Base-by-base conservation (phyloP, 2,329 filamentous ascomycete genomes). In the Orbilia ellipsospora region DNA sequence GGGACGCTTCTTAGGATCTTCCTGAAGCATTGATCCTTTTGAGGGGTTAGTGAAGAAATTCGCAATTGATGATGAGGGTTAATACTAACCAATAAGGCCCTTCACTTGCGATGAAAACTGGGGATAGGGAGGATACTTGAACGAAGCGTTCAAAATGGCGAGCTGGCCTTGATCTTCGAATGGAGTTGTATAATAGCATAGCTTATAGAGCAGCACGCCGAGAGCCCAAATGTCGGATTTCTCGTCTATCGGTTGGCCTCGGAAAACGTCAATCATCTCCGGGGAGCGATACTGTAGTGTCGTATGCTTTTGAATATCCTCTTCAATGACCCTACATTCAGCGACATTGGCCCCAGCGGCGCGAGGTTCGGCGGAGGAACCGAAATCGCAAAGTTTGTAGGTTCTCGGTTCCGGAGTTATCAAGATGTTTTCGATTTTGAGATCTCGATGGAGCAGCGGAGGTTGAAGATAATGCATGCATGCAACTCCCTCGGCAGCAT, bases 381-480 rank as follows among this genome's bases (percentile, higher is more conserved):
- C 95, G 86, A 99, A 99, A 85, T 99, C 95, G 84, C 95, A 99
- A 44, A 99, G 87, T 85, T 99, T 99, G 86, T 97, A 99, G 78
- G 90, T 87, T 79, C 88, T 87, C 87, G n/a, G 86, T 86, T 87
- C 86, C 50, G 87, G 85, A 55, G 90, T 91, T 78, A 99, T 99
- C 68, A 99, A 87, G 51, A 99, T 93, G 81, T 99, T 99, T 83
- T 99, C 95, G 77, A 99, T 94, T 84, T 99, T 99, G 77, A 99
- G 85, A 83, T 99, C 95, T 78, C 95, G 89, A 83, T 99, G 95
- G 72, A 99, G 86, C 66, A 99, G 84, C 59, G 95, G 90, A 4
- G 95, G 95, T 83, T 96, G 96, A 57, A 99, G 89, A 83, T 99
- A 99, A 84, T 99, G 95, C 95, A 99, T 99, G 82, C 93, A 97